A percentile compares a stretch with the other conserved stretches of the same genome.
Conservation (phyloP, 1,139 yeast genomes). For the Lodderomyces parapsilosis region DNA sequence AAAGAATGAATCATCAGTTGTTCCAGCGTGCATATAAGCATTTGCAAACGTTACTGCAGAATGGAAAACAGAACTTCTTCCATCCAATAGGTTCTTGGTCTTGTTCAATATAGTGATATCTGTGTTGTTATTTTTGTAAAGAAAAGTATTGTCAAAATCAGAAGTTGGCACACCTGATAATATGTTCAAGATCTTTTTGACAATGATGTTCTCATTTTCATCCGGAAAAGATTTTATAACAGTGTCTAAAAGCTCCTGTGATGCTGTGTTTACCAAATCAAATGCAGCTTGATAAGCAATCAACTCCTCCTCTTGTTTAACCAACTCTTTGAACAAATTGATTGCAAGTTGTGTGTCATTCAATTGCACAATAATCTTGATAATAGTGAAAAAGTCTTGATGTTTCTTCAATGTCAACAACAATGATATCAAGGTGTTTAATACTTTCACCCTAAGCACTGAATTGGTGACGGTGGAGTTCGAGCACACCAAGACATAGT, state of each 20-base stretch:
- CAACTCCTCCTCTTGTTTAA: conserved; percentile 41
- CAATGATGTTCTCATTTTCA: conserved; percentile 34
- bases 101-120: conserved; percentile 81
- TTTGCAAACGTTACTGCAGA: conserved; percentile 94
- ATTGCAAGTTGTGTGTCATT: conserved; percentile 74
- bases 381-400: conserved; percentile 75
- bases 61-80: conserved; percentile 91
- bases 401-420: conserved; percentile 59
- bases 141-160: conserved; percentile 86
- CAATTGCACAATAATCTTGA: conserved; percentile 85
- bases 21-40: conserved; percentile 95
- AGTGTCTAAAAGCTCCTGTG: conserved; percentile 82
- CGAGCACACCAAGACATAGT: conserved; percentile 76
- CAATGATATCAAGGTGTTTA: conserved; percentile 61
- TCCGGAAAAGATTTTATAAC: conserved; percentile 46
- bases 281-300: conserved; percentile 93
- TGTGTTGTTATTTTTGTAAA: conserved; percentile 83
- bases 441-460: conserved; percentile 61
- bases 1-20: conserved; percentile 92
- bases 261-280: conserved; percentile 87
- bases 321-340: conserved; percentile 60
- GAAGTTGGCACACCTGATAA: conserved; percentile 93
- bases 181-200: conserved; percentile 58
- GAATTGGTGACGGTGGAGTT: conserved; percentile 61
- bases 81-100: conserved; percentile 80